Evolutionary conservation across 139 green algal species (phyloP).

Genomic region (Tetratostichococcus sp.): DNA sequence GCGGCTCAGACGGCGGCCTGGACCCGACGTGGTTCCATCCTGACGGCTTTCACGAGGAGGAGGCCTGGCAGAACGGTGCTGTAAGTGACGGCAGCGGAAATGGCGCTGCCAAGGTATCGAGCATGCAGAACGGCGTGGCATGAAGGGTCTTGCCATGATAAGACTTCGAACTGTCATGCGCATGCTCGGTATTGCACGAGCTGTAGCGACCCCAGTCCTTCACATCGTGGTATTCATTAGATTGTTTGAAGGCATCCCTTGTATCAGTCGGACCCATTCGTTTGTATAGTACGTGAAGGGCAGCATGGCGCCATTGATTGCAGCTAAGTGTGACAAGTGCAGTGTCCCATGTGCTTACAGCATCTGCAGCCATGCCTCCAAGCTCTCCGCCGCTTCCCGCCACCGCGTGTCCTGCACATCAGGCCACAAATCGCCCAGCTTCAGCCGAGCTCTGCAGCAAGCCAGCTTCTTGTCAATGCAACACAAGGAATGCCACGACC

Average conservation of each 20-base stretch:
- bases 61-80: not conserved
- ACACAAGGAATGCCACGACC: not conserved
- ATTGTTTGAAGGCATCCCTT: no score
- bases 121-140: no score
- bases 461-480: not conserved
- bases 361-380: conserved; percentile 43
- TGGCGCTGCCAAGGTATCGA: no score
- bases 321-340: not conserved
- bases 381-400: conserved; percentile 39
- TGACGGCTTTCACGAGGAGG: not conserved
- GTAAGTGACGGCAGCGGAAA: not conserved
- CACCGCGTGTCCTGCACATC: conserved; percentile 52
- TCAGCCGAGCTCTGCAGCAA: no score
- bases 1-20: conserved; percentile 6
- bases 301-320: no score
- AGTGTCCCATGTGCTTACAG: not conserved
- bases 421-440: not conserved
- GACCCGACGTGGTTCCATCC: conserved; percentile 25
- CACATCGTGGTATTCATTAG: no score
- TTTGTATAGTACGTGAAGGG: no score
- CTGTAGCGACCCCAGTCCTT: no score
- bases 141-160: no score
- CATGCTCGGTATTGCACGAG: no score
- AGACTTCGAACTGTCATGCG: no score
- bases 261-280: no score